phyloP scores from a whole-genome alignment of 192 early-diverging fungal species.

The Jimgerdemannia flammicorona region DNA sequence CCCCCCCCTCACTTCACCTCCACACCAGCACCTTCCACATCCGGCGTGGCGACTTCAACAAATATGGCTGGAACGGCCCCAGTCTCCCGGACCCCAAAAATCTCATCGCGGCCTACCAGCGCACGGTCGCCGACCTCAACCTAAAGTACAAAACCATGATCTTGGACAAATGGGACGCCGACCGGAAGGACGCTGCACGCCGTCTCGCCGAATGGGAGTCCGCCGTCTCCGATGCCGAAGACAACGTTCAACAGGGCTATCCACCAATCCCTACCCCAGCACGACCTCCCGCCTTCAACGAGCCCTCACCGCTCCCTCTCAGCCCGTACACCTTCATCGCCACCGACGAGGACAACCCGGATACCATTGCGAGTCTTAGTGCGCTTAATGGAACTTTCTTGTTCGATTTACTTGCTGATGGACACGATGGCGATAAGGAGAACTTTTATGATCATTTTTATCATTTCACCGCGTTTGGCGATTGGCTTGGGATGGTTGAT shows the following conservation, averaged over 20 bases:
- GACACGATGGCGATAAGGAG: neutral
- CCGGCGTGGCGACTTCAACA: neutral
- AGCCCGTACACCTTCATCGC: neutral
- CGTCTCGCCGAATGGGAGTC: neutral
- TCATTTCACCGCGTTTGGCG: neutral
- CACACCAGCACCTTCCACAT: neutral
- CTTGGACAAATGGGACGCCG: neutral
- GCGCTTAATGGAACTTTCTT: neutral
- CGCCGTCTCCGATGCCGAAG: neutral
- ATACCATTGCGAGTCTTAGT: neutral
- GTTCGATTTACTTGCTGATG: neutral
- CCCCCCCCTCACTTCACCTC: neutral
- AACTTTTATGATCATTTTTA: neutral
- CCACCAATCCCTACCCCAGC: neutral
- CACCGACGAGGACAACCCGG: neutral
- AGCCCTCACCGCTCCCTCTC: neutral
- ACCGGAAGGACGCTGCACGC: neutral
- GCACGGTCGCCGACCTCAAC: neutral
- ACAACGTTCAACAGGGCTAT: neutral
- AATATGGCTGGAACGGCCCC: neutral
- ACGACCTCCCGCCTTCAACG: neutral
- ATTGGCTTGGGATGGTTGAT: neutral
- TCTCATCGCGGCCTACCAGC: neutral
- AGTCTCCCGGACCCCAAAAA: neutral
- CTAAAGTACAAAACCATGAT: neutral